These are phyloP conservation scores for Brassica rapa DNA, from an alignment of 345 rosid species.

Conservation along the genomic window DNA sequence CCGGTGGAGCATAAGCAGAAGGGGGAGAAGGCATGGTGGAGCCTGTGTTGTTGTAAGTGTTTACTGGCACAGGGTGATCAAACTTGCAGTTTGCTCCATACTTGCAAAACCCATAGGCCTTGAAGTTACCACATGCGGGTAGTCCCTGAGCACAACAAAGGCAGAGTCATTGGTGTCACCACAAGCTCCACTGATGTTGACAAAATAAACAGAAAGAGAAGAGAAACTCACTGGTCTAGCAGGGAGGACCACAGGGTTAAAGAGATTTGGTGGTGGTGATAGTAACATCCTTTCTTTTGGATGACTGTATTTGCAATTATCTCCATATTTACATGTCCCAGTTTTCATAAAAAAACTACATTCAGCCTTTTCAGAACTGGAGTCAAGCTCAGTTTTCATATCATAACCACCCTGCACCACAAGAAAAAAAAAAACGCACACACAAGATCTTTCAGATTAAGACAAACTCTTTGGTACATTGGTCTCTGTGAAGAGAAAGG, in stretches of 20 bases:
- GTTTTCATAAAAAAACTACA: slow-evolving; percentile 73
- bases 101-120: slow-evolving; percentile 65
- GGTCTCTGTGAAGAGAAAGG: neutral
- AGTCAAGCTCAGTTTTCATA: slow-evolving; percentile 51
- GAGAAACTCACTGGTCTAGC: slow-evolving; percentile 62
- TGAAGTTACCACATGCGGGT: slow-evolving; percentile 64
- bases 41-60: slow-evolving; percentile 44
- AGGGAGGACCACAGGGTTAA: slow-evolving; percentile 57
- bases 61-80: slow-evolving; percentile 64
- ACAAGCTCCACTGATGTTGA: neutral
- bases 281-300: slow-evolving; percentile 66
- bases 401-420: slow-evolving; percentile 51
- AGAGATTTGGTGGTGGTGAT: slow-evolving; percentile 37
- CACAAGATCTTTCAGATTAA: slow-evolving; percentile 1
- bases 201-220: neutral
- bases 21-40: slow-evolving; percentile 49
- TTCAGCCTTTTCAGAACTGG: slow-evolving; percentile 70
- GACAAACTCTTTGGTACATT: slow-evolving; percentile 19
- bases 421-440: neutral
- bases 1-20: slow-evolving; percentile 44
- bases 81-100: slow-evolving; percentile 70
- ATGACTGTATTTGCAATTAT: slow-evolving; percentile 84
- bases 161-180: slow-evolving; percentile 14
- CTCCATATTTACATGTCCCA: slow-evolving; percentile 78
- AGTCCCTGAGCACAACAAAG: slow-evolving; percentile 59